Conservation (phyloP, 768 basidiomycete species). For the Paxillus rubicundulus region DNA sequence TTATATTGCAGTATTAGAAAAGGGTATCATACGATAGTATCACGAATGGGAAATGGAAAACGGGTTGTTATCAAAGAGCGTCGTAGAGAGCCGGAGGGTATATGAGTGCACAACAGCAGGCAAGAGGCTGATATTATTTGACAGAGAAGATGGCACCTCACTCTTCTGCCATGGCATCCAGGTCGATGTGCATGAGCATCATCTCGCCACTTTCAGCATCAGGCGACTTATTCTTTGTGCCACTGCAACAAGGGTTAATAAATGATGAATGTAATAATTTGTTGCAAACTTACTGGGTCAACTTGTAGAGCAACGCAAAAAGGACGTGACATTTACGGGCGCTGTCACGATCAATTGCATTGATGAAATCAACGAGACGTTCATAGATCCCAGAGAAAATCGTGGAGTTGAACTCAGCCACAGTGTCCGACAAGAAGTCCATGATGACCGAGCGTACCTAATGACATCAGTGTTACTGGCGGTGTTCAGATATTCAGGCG, state of each 20-base stretch:
- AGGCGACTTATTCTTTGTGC: background rate
- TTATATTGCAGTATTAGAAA: background rate
- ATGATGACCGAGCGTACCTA: constrained; percentile 1
- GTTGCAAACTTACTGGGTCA: background rate
- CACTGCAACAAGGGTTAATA: background rate
- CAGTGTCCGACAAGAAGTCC: background rate
- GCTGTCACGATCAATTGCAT: background rate
- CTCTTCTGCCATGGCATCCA: background rate
- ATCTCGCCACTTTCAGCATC: background rate
- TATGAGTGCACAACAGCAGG: background rate
- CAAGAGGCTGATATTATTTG: background rate
- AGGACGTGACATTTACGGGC: background rate
- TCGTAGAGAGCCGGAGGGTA: background rate
- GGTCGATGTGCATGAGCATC: background rate
- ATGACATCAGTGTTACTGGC: background rate
- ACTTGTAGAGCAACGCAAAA: background rate
- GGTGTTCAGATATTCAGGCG: background rate
- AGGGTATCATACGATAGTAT: background rate
- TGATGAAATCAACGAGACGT: background rate
- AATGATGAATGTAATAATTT: background rate
- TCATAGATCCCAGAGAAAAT: background rate
- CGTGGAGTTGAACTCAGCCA: background rate
- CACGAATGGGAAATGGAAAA: background rate
- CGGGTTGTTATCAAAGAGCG: too few relatives aligned
- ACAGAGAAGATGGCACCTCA: background rate